A percentile compares a stretch with the other conserved stretches of the same genome.
phyloP scores from a whole-genome alignment of 805 yeast genomes.

The Hanseniaspora pseudoguilliermondii region DNA sequence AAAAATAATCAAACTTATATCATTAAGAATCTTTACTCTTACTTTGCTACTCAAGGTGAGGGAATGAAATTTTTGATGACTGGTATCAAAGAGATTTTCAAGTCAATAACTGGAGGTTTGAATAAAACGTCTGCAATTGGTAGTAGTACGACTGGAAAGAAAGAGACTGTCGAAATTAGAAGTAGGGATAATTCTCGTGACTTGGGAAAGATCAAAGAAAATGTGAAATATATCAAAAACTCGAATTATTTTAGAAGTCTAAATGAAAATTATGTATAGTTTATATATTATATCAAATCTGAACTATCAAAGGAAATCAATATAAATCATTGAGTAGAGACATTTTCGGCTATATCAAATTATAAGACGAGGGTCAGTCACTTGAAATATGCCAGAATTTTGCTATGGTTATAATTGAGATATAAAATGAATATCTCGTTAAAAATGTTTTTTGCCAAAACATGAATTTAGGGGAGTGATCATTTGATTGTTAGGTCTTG shows the following conservation, averaged over 20 bases:
- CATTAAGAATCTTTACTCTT: conserved; percentile 32
- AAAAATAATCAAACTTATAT: conserved; percentile 30
- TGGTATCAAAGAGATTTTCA: conserved; percentile 28
- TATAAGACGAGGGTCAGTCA: no score
- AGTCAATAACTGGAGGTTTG: conserved; percentile 14
- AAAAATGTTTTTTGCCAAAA: no score
- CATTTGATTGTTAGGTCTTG: no score
- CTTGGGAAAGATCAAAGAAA: not conserved
- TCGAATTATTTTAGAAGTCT: conserved; percentile 1
- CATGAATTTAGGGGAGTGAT: no score
- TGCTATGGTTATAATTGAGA: no score
- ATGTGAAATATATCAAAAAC: not conserved
- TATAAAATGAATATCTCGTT: no score
- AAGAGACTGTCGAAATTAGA: not conserved
- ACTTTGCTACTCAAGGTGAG: conserved; percentile 33
- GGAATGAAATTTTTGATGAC: conserved; percentile 28
- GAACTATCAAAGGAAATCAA: not conserved
- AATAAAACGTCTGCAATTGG: not conserved
- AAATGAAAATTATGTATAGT: not conserved
- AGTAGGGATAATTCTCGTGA: not conserved
- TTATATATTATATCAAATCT: not conserved
- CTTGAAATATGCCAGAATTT: no score
- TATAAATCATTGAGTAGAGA: no score
- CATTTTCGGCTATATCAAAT: not conserved
- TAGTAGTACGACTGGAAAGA: not conserved